Conservation (phyloP, 2,329 filamentous ascomycete species). For the Fusarium foetens region DNA sequence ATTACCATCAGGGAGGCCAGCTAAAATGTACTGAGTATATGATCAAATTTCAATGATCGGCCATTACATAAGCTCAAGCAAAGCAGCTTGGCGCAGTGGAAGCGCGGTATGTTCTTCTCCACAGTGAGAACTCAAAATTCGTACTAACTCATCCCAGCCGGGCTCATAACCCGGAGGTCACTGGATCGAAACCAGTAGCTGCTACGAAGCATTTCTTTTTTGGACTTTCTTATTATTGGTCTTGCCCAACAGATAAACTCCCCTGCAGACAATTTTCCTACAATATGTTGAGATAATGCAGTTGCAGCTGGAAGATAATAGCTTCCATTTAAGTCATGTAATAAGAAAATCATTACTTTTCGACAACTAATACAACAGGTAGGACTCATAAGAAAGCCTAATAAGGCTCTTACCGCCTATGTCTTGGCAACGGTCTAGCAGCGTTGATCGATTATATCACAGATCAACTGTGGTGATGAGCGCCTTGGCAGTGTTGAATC, state of each 20-base stretch:
- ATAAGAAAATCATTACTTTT: fast-evolving
- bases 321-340: fast-evolving
- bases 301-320: neutral
- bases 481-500: neutral
- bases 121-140: neutral
- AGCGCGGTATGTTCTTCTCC: constrained; percentile 31
- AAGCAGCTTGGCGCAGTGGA: constrained; percentile 40
- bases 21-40: fast-evolving
- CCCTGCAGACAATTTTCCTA: fast-evolving
- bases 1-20: fast-evolving
- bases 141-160: constrained; percentile 25
- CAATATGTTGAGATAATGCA: fast-evolving
- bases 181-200: constrained; percentile 35
- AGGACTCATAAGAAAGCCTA: fast-evolving
- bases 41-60: fast-evolving
- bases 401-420: fast-evolving
- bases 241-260: neutral
- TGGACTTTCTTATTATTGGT: neutral
- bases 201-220: constrained; percentile 16
- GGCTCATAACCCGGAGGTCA: constrained; percentile 41
- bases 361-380: fast-evolving
- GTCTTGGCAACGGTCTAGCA: neutral
- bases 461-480: fast-evolving
- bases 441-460: fast-evolving
- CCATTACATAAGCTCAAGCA: constrained; percentile 28